phyloP scores from a whole-genome alignment of 768 basidiomycete species.

The Leucocoprinus birnbaumii region DNA sequence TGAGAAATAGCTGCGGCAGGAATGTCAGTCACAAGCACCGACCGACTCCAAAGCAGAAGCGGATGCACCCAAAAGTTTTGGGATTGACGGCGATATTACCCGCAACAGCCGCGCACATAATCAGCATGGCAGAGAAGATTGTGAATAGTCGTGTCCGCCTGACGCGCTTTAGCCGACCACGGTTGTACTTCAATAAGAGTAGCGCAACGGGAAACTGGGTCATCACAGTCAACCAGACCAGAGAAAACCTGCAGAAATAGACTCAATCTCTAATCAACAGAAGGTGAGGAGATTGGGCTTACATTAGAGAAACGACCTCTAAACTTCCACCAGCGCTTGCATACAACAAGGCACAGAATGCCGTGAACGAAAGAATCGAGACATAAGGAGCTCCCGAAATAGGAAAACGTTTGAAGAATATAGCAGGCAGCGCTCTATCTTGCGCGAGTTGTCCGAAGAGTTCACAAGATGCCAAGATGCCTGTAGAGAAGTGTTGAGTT shows the following conservation, averaged over 20 bases:
- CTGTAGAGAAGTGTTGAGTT: slow-evolving; percentile 22
- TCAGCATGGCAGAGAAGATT: slow-evolving; percentile 38
- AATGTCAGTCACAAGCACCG: background rate
- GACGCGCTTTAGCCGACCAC: slow-evolving; percentile 50
- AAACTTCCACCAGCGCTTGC: slow-evolving; percentile 53
- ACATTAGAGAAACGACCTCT: slow-evolving; percentile 58
- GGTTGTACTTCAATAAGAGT: slow-evolving; percentile 61
- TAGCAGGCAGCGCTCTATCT: slow-evolving; percentile 57
- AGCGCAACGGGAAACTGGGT: slow-evolving; percentile 58
- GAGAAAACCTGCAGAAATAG: slow-evolving; percentile 48
- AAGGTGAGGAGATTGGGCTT: slow-evolving; percentile 3
- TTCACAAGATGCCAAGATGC: slow-evolving; percentile 56
- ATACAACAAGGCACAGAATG: slow-evolving; percentile 52
- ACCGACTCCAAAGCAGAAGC: slow-evolving; percentile 16
- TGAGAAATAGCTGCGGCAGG: slow-evolving; percentile 48
- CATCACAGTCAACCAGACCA: slow-evolving; percentile 68
- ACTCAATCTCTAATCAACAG: background rate
- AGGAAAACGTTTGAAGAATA: slow-evolving; percentile 47
- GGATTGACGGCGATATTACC: slow-evolving; percentile 64
- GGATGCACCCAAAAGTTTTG: slow-evolving; percentile 50
- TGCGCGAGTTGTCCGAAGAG: slow-evolving; percentile 54
- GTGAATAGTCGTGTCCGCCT: slow-evolving; percentile 35
- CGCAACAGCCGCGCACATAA: slow-evolving; percentile 42
- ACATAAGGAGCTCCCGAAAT: slow-evolving; percentile 50
- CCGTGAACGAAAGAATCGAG: slow-evolving; percentile 46